Evolutionary conservation across 2,329 filamentous ascomycete genomes (phyloP), one percentile per base, ranked within the genome.

Genomic region (Zalaria obscura): DNA sequence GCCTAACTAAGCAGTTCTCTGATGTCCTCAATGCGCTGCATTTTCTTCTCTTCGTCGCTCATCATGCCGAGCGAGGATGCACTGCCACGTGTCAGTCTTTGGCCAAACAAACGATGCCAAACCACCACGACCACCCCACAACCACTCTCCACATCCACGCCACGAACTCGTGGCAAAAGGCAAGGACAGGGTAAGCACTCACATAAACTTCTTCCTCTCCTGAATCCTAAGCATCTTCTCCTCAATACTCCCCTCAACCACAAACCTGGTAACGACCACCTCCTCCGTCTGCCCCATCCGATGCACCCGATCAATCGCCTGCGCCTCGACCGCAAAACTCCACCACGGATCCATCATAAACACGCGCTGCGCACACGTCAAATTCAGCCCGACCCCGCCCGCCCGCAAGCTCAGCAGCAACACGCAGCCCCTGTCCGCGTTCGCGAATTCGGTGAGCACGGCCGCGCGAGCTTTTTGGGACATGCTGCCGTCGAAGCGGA

Each of bases 261-360:
- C 82, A 55, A 96, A 96, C 27, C 91, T 70, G 51, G 80, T 80
- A 0, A 98, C 88, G 42, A 78, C 76, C 2, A 98, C 91, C 53
- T 89, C 83, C 10, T 78, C 73, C 39, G 83, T 78, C 60, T 98
- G 91, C 0, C 91, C 91, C 84, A 98, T 95, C 5, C 91, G 78
- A 66, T 98, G 91, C 29, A 98, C 87, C 1, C 91, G 84, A 65
- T 98, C 91, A 55, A 98, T 96, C 5, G 91, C 91, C 62, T 98
- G 91, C 4, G 88, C 86, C 63, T 98, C 91, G 8, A 96, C 80
- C 0, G 91, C 88, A 61, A 89, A 98, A 56, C 84, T 93, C 91
- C 91, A 98, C 91, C 91, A 98, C 0, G 91, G 91, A 61, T 98
- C 91, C 91, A 98, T 96, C 83, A 98, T 93, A 65, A 82, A 98